These are phyloP conservation scores for Geotrichum restrictum DNA, from an alignment of 1,139 yeast species.

Conservation along the genomic window DNA sequence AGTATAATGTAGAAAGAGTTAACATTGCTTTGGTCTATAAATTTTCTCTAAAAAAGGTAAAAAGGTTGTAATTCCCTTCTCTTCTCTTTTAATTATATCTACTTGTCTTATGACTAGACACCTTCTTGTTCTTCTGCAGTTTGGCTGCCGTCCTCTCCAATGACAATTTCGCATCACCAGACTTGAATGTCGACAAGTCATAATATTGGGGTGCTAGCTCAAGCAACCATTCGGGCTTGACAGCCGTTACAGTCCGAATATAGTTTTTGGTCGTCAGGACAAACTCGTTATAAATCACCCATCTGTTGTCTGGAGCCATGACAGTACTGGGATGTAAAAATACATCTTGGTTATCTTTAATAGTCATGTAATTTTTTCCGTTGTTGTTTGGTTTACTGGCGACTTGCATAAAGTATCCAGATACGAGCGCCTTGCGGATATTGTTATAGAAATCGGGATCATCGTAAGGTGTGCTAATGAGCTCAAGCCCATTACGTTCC, in stretches of 20 bases:
- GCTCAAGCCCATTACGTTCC: conserved; percentile 73
- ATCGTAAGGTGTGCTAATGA: conserved; percentile 67
- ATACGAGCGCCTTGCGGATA: conserved; percentile 77
- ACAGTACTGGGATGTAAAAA: conserved; percentile 91
- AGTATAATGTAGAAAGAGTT: too few relatives aligned
- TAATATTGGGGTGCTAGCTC: conserved; percentile 85
- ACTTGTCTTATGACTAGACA: background rate
- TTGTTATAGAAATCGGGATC: conserved; percentile 62
- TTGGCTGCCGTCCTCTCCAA: conserved; percentile 57
- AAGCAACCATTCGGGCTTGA: conserved; percentile 87
- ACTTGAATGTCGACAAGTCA: conserved; percentile 66
- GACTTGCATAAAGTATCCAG: conserved; percentile 98
- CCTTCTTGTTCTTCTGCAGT: conserved; percentile 22
- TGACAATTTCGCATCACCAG: conserved; percentile 79
- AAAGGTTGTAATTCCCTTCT: too few relatives aligned
- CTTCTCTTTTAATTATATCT: conserved; percentile 11
- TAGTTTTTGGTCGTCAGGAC: conserved; percentile 91
- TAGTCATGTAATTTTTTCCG: conserved; percentile 77
- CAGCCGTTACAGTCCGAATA: conserved; percentile 88
- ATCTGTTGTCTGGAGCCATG: conserved; percentile 76
- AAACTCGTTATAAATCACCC: conserved; percentile 93
- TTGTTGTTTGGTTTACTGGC: conserved; percentile 52
- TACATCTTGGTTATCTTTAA: conserved; percentile 94
- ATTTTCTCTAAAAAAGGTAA: too few relatives aligned
- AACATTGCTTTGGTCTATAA: too few relatives aligned